Base-by-base conservation (phyloP, 371 early-diverging fungal genomes). In the Rhizopus microsporus region DNA sequence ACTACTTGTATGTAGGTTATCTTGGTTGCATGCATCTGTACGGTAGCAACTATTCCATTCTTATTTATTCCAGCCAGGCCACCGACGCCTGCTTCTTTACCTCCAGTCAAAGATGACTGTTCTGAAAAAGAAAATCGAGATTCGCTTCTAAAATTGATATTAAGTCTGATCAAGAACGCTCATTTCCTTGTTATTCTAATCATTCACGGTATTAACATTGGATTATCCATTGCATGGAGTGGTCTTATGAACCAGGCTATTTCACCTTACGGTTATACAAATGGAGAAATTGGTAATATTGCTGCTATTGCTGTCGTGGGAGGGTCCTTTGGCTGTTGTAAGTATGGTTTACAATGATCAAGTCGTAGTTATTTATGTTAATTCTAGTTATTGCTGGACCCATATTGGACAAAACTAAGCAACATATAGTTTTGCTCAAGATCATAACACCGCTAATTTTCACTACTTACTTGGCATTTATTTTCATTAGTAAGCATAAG, bases 201-300 rank as follows among this genome's bases (percentile, higher is more conserved):
- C 33, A 54, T 83, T 46, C 83, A 85, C 59, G 82, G 83, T 10
- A 61, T 81, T 31, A 77, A 83, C 59, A 74, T 86, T 47, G 89
- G 88, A 3, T 68, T 85, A 49, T 87, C 85, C 61, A 83, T 84
- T 51, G 80, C 85, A 43, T 82, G 83, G 72, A 75, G 81, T 15
- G 86, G 84, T 12, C 65, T 87, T 7, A 75, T 87, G 57, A 75
- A 79, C 32, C 79, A 83, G 57, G 84, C 83, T 47, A 68, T 86
- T 10, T 64, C 66, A 13, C 89, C 89, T 12, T 88, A 82, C 62
- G 88, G 86, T 10, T 89, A 88, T 60, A 57, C 74, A 1, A 72
- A 86, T 43, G 74, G 69, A 34, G 76, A 86, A 30, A 78, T 78
- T 33, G 86, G 87, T 15, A 81, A 75, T 46, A 80, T 85, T 37